Percentiles rank a stretch among this genome's conserved stretches.
phyloP scores from a whole-genome alignment of 2,329 filamentous ascomycete species.

The Colletotrichum falcatum region DNA sequence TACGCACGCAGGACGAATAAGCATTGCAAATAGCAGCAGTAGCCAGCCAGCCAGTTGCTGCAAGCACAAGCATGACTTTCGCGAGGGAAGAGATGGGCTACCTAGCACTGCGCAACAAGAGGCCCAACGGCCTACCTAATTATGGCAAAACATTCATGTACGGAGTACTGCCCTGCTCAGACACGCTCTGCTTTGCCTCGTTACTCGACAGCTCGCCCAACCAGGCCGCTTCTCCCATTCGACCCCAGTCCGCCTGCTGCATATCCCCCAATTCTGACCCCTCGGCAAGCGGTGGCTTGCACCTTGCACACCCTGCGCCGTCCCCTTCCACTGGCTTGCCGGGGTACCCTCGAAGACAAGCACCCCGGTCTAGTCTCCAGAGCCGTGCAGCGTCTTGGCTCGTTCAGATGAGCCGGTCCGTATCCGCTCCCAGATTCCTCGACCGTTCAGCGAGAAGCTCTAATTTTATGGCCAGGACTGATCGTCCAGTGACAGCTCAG shows the following conservation, averaged over 20 bases:
- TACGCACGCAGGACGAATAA: conserved; percentile 29
- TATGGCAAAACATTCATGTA: conserved; percentile 42
- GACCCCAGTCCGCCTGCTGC: conserved; percentile 29
- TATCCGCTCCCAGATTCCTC: conserved; percentile 41
- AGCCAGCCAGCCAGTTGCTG: background rate
- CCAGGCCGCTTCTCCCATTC: conserved; percentile 27
- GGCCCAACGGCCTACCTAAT: conserved; percentile 36
- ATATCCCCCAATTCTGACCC: conserved; percentile 39
- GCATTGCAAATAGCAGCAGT: conserved; percentile 32
- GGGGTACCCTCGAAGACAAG: conserved; percentile 37
- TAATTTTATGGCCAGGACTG: conserved; percentile 58
- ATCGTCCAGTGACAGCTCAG: conserved; percentile 58
- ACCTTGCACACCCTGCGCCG: conserved; percentile 25
- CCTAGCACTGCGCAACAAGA: conserved; percentile 22
- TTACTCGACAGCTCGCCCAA: conserved; percentile 36
- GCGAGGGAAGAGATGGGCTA: conserved; percentile 12
- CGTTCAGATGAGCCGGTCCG: conserved; percentile 42
- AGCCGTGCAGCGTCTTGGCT: conserved; percentile 41
- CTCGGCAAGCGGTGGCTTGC: conserved; percentile 42
- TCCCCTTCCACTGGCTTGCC: conserved; percentile 31
- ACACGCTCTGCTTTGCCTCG: conserved; percentile 33
- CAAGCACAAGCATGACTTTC: conserved; percentile 24
- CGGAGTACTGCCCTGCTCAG: conserved; percentile 37
- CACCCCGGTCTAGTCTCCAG: conserved; percentile 38
- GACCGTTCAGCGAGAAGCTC: conserved; percentile 44